A percentile compares a stretch with the other conserved stretches of the same genome.
Evolutionary conservation across 306 rosid species (phyloP).

Genomic region (Begonia masoniana): DNA sequence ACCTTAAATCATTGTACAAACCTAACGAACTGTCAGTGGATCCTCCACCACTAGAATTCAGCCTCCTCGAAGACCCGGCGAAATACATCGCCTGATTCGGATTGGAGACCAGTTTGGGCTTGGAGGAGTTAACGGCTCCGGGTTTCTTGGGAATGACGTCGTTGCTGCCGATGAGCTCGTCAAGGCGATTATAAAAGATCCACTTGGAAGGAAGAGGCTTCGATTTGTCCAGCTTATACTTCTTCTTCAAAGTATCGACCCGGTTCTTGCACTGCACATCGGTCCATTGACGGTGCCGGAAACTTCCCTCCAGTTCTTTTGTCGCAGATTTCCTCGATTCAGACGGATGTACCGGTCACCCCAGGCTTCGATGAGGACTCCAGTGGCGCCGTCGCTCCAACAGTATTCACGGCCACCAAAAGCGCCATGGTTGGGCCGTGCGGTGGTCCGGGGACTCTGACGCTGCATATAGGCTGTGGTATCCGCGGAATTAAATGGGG

Average conservation of each 20-base stretch:
- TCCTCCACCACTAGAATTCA: background rate
- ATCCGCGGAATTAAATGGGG: too few relatives aligned
- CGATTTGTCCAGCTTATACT: slow-evolving; percentile 33
- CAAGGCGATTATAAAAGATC: slow-evolving; percentile 25
- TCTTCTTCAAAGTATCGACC: slow-evolving; percentile 42
- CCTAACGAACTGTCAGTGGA: slow-evolving; percentile 16
- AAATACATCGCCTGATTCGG: background rate
- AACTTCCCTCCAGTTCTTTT: slow-evolving; percentile 38
- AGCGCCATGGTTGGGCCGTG: slow-evolving; percentile 9
- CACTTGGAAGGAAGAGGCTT: slow-evolving; percentile 26
- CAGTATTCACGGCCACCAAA: slow-evolving; percentile 29
- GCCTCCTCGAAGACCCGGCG: background rate
- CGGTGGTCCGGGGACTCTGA: background rate
- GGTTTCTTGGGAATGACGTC: slow-evolving; percentile 9
- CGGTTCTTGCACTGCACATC: slow-evolving; percentile 40
- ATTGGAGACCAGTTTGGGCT: background rate
- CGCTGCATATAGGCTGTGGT: slow-evolving; percentile 9
- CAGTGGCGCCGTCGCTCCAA: slow-evolving; percentile 38
- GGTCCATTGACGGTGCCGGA: slow-evolving; percentile 20
- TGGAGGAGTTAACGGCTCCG: slow-evolving; percentile 8
- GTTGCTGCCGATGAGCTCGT: slow-evolving; percentile 17
- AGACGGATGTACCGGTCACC: slow-evolving; percentile 31
- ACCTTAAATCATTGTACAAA: background rate
- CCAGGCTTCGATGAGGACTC: slow-evolving; percentile 27
- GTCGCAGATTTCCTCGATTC: slow-evolving; percentile 38